A percentile compares a stretch with the other conserved stretches of the same genome.
phyloP scores from a whole-genome alignment of 2,329 filamentous ascomycete species.

The Arthrobotrys musiformis region DNA sequence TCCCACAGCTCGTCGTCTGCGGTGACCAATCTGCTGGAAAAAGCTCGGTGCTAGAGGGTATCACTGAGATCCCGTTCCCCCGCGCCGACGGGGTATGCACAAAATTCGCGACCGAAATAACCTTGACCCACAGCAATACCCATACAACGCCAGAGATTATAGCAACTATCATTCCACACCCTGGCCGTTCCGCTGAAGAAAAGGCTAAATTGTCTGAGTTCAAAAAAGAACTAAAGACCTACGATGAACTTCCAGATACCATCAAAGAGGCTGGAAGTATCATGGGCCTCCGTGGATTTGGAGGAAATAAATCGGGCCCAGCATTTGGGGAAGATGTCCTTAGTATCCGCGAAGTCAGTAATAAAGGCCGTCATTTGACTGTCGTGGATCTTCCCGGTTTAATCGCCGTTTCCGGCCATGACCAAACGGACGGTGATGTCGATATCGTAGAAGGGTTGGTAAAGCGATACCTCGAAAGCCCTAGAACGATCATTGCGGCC shows the following conservation, averaged over 20 bases:
- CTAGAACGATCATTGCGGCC: constrained; percentile 65
- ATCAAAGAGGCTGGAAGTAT: constrained; percentile 13
- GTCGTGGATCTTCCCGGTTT: constrained; percentile 67
- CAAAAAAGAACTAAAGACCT: not conserved
- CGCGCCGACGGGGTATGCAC: constrained; percentile 49
- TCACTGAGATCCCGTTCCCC: constrained; percentile 40
- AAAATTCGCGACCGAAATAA: constrained; percentile 52
- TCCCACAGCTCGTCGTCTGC: constrained; percentile 55
- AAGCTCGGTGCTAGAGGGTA: constrained; percentile 52
- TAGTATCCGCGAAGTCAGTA: constrained; percentile 58
- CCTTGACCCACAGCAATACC: constrained; percentile 37
- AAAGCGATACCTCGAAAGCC: constrained; percentile 63
- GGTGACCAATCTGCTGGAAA: constrained; percentile 56
- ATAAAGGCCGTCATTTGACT: constrained; percentile 62
- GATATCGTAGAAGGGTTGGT: constrained; percentile 63
- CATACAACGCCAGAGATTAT: not conserved
- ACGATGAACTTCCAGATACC: constrained; percentile 1
- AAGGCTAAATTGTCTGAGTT: not conserved
- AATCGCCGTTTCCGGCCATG: constrained; percentile 62
- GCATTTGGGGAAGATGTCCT: constrained; percentile 60
- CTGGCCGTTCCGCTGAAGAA: constrained; percentile 1
- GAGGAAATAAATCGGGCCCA: not conserved
- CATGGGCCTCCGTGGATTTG: constrained; percentile 30
- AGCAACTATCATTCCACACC: constrained; percentile 23
- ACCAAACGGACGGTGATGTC: constrained; percentile 61